These are phyloP conservation scores for Trichoderma arundinaceum DNA, from an alignment of 2,329 filamentous ascomycete genomes.

Conservation along the genomic window DNA sequence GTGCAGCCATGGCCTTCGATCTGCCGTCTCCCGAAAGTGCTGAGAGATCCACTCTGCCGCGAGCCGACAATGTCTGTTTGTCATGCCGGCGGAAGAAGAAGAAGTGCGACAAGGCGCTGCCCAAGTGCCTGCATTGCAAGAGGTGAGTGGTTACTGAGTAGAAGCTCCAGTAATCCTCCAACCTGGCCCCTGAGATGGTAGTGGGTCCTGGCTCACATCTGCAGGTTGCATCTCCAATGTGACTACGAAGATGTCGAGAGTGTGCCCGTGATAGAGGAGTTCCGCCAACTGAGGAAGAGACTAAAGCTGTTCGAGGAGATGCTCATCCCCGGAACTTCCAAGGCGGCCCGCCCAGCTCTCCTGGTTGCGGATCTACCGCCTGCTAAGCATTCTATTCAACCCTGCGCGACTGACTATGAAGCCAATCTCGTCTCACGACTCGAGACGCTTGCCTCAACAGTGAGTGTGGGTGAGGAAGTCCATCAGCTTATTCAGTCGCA, in stretches of 20 bases:
- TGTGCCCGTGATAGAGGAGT: slow-evolving; percentile 24
- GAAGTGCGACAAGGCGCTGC: slow-evolving; percentile 28
- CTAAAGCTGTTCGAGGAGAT: slow-evolving; percentile 23
- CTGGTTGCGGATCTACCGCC: neutral
- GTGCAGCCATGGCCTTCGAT: slow-evolving; percentile 2
- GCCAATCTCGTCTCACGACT: slow-evolving; percentile 19
- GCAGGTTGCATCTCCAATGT: slow-evolving; percentile 20
- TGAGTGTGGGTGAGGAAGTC: slow-evolving; percentile 24
- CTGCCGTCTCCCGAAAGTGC: neutral
- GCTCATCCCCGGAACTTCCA: slow-evolving; percentile 17
- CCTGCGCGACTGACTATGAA: neutral
- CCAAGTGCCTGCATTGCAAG: slow-evolving; percentile 20
- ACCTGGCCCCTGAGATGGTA: neutral
- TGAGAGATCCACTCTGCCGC: neutral
- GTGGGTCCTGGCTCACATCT: neutral
- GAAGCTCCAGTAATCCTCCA: neutral
- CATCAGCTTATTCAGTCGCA: slow-evolving; percentile 24
- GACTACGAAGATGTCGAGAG: slow-evolving; percentile 27
- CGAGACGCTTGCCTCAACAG: neutral
- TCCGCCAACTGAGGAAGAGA: slow-evolving; percentile 25
- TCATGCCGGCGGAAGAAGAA: slow-evolving; percentile 26
- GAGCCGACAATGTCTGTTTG: slow-evolving; percentile 28
- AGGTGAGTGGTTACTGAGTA: neutral
- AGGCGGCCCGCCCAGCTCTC: neutral
- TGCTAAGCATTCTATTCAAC: neutral